These are phyloP conservation scores for Cryptococcus sp. DNA, from an alignment of 1,284 basidiomycete genomes.

Conservation along the genomic window DNA sequence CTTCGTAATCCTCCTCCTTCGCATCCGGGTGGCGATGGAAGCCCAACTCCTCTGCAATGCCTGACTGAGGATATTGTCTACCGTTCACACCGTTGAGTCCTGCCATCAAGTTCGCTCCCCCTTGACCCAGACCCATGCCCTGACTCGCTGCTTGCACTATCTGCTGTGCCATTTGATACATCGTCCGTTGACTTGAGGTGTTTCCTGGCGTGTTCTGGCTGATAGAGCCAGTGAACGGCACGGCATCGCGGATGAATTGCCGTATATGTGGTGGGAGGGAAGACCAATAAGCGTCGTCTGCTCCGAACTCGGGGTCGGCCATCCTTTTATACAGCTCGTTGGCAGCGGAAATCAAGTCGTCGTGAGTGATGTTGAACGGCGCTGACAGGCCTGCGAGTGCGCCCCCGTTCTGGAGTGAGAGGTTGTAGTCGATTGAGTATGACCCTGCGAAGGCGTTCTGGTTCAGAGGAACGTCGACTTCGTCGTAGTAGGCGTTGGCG, in stretches of 20 bases:
- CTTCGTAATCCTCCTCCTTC: constrained; percentile 57
- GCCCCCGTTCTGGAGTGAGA: constrained; percentile 31
- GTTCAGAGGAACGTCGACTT: constrained; percentile 21
- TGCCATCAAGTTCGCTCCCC: constrained; percentile 45
- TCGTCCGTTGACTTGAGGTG: constrained; percentile 52
- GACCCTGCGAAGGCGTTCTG: constrained; percentile 23
- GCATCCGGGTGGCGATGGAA: constrained; percentile 57
- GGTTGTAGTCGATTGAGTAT: constrained; percentile 35
- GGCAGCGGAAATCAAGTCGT: constrained; percentile 53
- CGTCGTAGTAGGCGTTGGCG: constrained; percentile 33
- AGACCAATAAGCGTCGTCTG: constrained; percentile 63
- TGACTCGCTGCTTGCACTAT: constrained; percentile 60
- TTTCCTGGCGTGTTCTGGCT: constrained; percentile 27
- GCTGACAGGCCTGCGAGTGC: constrained; percentile 33
- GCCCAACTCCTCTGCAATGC: constrained; percentile 56
- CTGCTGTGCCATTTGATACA: constrained; percentile 69
- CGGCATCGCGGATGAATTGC: constrained; percentile 61
- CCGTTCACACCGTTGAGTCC: constrained; percentile 30
- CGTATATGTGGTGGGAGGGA: constrained; percentile 60
- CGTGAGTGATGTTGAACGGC: constrained; percentile 50
- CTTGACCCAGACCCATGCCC: constrained; percentile 53
- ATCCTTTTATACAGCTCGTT: constrained; percentile 55
- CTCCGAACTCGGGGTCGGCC: constrained; percentile 53
- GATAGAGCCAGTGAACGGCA: constrained; percentile 53
- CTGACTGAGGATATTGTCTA: constrained; percentile 33